These are phyloP conservation scores for Daedaleopsis sinensis DNA, from an alignment of 768 basidiomycete species.

Conservation along the genomic window DNA sequence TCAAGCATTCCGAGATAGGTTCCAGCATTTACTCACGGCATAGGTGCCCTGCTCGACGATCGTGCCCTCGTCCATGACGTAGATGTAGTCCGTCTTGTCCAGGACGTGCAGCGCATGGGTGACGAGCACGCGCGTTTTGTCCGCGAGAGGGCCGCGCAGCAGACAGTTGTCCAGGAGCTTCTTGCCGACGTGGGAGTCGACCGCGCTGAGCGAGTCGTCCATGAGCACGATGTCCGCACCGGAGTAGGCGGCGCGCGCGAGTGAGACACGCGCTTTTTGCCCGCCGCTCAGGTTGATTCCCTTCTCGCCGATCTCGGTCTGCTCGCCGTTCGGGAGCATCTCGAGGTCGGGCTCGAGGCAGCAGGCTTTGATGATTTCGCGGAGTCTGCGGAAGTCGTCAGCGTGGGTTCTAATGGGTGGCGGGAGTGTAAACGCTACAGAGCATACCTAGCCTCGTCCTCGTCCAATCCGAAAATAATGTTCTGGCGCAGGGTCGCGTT, in stretches of 20 bases:
- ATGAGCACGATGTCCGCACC: slow-evolving; percentile 73
- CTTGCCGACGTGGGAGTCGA: slow-evolving; percentile 78
- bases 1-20: background rate
- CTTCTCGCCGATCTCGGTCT: slow-evolving; percentile 77
- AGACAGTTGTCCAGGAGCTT: slow-evolving; percentile 45
- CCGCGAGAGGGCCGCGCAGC: slow-evolving; percentile 29
- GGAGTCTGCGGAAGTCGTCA: slow-evolving; percentile 43
- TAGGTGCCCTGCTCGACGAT: slow-evolving; percentile 54
- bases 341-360: slow-evolving; percentile 71
- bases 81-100: slow-evolving; percentile 80
- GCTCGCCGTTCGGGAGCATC: slow-evolving; percentile 69
- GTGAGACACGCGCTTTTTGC: slow-evolving; percentile 64
- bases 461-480: slow-evolving; percentile 70
- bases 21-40: slow-evolving; percentile 23
- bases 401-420: slow-evolving; percentile 18
- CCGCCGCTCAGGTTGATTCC: slow-evolving; percentile 68
- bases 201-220: slow-evolving; percentile 81
- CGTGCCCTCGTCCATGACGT: slow-evolving; percentile 59
- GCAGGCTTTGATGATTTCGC: slow-evolving; percentile 63
- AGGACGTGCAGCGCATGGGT: slow-evolving; percentile 92
- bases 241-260: slow-evolving; percentile 80
- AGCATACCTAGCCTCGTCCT: slow-evolving; percentile 56
- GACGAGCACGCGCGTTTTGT: slow-evolving; percentile 83
- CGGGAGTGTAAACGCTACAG: background rate
- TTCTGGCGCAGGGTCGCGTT: slow-evolving; percentile 75